phyloP scores from a whole-genome alignment of 352 stramenopile species.

The Phytopythium chamaehyphon region DNA sequence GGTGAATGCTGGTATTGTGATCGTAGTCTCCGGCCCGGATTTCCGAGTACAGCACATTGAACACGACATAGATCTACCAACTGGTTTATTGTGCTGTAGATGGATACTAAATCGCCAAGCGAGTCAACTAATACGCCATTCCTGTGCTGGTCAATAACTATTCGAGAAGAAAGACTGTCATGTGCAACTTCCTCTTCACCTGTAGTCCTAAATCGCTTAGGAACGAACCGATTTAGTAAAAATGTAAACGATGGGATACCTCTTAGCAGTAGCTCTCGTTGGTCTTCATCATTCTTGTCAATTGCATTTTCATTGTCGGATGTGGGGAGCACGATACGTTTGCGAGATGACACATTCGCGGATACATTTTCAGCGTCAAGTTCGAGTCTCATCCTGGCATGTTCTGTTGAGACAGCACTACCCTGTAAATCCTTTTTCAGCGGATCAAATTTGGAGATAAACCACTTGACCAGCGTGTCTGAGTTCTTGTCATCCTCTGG shows the following conservation, averaged over 20 bases:
- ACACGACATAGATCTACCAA: background rate
- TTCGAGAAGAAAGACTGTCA: background rate
- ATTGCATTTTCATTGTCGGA: background rate
- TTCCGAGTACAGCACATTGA: background rate
- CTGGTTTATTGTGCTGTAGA: background rate
- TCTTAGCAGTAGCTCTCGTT: background rate
- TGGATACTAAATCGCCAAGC: background rate
- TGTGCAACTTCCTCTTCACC: background rate
- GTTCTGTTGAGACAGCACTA: background rate
- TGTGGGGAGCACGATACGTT: background rate
- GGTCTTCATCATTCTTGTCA: background rate
- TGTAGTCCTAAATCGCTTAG: background rate
- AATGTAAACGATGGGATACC: background rate
- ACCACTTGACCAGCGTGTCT: background rate
- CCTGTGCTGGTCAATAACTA: background rate
- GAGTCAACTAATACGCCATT: background rate
- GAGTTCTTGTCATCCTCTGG: background rate
- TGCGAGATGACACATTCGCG: too few species aligned
- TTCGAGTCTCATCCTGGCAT: background rate
- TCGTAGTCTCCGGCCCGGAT: background rate
- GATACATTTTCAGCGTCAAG: too few species aligned
- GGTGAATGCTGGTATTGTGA: too few species aligned
- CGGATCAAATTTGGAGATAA: slow-evolving; percentile 4
- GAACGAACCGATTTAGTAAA: background rate
- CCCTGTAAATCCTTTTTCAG: slow-evolving; percentile 3